Base-by-base conservation (phyloP, 257 asterid genomes). In the Capsicum chinense region DNA sequence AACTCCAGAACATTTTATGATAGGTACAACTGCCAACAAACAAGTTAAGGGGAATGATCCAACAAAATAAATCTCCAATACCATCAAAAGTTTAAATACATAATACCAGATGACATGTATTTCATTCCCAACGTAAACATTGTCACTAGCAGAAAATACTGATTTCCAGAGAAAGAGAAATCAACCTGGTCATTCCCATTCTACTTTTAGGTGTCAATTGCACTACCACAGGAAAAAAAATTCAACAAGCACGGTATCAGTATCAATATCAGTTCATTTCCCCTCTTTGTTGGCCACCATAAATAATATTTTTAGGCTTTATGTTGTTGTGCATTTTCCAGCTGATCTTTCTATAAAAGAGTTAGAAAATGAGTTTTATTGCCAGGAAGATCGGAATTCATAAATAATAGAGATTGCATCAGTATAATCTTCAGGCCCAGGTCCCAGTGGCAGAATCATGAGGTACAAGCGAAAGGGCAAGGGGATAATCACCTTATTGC, bases 131-230 rank as follows among this genome's bases (percentile, higher is more conserved):
- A 21, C 81, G 21, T 21, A 21, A 76, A 52, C 63, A 76, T 7
- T 50, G 81, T 76, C 62, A 12, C 81, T 21, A 52, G 26, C 63
- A 21, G 81, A 76, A 52, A 76, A 52, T 76, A 52, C 47, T 50
- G 21, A 21, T 26, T 76, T 52, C 44, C 63, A 21, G 81, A 12
- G 81, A 76, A 52, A 50, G 42, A 74, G 62, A 76, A 76, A 26
- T 52, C 81, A 76, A 21, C 63, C 63, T 52, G 26, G 81, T 52
- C 19, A 76, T 50, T 52, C 12, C 8, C 81, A 50, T 62, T 13
- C 81, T 76, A 47, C 63, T 21, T 50, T 35, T 52, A 52, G 62
- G 80, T 44, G 80, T 73, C n/a, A 73, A 73, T 3, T 7, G 59
- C 60, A 73, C 80, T 48, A 48, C 42, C 42, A 19, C 44, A 73